Evolutionary conservation across 208 protist genomes (phyloP).

Genomic region (Sergeia podlipaevii): DNA sequence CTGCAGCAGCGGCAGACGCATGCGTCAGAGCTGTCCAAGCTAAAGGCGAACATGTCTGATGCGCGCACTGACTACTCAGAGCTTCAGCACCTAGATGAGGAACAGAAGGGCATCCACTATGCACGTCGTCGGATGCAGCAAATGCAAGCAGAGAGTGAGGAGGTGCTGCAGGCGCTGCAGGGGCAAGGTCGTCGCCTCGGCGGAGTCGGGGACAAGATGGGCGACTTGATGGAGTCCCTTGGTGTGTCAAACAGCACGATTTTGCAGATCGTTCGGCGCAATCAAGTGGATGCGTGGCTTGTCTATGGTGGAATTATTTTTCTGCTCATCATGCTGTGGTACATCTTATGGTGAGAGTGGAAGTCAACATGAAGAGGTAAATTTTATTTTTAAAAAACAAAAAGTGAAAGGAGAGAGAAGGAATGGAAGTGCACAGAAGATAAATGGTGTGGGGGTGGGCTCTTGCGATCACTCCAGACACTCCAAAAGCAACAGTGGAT

Average conservation of each 20-base stretch:
- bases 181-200: constrained; percentile 58
- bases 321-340: constrained; percentile 69
- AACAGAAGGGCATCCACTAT: constrained; percentile 67
- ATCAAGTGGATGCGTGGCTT: constrained; percentile 76
- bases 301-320: constrained; percentile 65
- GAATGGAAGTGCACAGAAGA: background rate
- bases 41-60: constrained; percentile 23
- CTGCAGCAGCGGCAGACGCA: constrained; percentile 28
- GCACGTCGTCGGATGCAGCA: constrained; percentile 52
- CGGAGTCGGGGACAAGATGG: constrained; percentile 48
- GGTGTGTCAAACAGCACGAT: constrained; percentile 78
- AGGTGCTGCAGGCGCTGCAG: constrained; percentile 60
- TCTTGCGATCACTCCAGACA: no score
- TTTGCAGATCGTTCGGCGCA: constrained; percentile 74
- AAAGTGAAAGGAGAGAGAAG: constrained; percentile 1
- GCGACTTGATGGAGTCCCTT: constrained; percentile 66
- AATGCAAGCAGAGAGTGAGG: constrained; percentile 63
- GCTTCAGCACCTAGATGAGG: constrained; percentile 48
- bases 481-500: no score
- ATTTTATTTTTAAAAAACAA: background rate
- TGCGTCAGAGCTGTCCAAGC: constrained; percentile 32
- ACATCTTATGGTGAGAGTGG: constrained; percentile 55
- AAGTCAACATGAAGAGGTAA: background rate
- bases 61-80: constrained; percentile 31
- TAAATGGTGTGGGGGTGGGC: no score